Percentiles rank a stretch among this genome's conserved stretches.
These are phyloP conservation scores for Ceratocystis destructans DNA, from an alignment of 2,329 filamentous ascomycete species.

Conservation along the genomic window DNA sequence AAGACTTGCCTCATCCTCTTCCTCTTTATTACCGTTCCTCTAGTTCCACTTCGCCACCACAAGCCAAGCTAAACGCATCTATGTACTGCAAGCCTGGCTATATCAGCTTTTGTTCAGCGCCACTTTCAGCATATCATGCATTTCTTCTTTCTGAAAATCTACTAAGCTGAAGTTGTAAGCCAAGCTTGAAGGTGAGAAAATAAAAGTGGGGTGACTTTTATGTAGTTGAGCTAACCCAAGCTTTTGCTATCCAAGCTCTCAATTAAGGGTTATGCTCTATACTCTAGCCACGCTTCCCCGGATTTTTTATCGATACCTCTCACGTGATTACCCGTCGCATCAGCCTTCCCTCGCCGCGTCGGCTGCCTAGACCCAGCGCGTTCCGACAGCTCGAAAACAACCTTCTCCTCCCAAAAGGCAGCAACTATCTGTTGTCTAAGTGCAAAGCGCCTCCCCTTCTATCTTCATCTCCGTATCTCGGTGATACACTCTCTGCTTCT, in stretches of 20 bases:
- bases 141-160: neutral
- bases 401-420: neutral
- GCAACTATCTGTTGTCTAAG: neutral
- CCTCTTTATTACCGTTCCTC: neutral
- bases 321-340: constrained; percentile 14
- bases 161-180: too few relatives aligned
- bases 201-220: too few relatives aligned
- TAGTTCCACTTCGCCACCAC: neutral
- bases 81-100: neutral
- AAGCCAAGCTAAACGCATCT: neutral
- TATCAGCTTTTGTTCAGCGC: neutral
- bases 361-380: constrained; percentile 9
- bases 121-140: neutral
- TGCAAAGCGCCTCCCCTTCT: neutral
- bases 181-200: too few relatives aligned
- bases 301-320: neutral
- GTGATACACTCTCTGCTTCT: neutral
- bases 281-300: neutral
- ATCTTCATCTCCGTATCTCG: neutral
- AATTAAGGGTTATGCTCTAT: too few relatives aligned
- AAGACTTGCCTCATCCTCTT: neutral
- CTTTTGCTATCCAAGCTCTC: neutral
- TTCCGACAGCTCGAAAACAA: neutral
- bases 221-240: neutral
- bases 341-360: constrained; percentile 7